These are phyloP conservation scores for Lathyrus sativus DNA, from an alignment of 306 rosid species.

Conservation along the genomic window DNA sequence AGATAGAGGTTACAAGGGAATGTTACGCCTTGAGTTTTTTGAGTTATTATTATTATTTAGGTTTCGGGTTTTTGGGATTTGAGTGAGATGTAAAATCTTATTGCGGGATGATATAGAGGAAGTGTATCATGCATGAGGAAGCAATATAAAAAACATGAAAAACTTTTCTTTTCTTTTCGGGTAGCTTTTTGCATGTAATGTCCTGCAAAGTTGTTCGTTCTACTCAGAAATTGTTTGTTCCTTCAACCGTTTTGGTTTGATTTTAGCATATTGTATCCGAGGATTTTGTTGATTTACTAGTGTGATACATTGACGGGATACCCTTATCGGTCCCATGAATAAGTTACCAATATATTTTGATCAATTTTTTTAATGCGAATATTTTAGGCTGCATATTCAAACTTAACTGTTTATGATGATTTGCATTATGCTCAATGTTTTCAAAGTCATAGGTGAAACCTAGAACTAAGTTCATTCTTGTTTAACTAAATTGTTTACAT, in stretches of 20 bases:
- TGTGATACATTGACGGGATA: conserved; percentile 75
- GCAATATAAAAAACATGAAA: conserved; percentile 56
- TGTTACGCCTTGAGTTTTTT: conserved; percentile 83
- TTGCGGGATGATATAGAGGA: conserved; percentile 97
- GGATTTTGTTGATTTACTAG: conserved; percentile 65
- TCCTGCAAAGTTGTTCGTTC: conserved; percentile 62
- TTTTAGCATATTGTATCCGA: conserved; percentile 65
- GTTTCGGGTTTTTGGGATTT: conserved; percentile 54
- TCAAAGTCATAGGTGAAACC: conserved; percentile 4
- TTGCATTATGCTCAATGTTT: conserved; percentile 17
- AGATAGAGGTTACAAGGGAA: conserved; percentile 74
- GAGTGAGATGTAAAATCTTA: conserved; percentile 99
- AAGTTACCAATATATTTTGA: conserved; percentile 58
- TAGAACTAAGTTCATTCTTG: not conserved
- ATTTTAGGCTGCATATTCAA: conserved; percentile 41
- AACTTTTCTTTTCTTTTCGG: conserved; percentile 40
- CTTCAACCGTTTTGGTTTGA: conserved; percentile 59
- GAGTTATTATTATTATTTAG: conserved; percentile 62
- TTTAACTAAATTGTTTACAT: not conserved
- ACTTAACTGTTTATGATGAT: conserved; percentile 26
- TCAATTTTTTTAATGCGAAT: conserved; percentile 45
- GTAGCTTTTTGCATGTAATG: conserved; percentile 65
- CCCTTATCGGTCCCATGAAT: conserved; percentile 76
- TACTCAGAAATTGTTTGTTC: conserved; percentile 61
- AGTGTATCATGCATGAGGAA: conserved; percentile 90